Evolutionary conservation across 331 rosid genomes (phyloP).

Genomic region (Spiraea crenata): DNA sequence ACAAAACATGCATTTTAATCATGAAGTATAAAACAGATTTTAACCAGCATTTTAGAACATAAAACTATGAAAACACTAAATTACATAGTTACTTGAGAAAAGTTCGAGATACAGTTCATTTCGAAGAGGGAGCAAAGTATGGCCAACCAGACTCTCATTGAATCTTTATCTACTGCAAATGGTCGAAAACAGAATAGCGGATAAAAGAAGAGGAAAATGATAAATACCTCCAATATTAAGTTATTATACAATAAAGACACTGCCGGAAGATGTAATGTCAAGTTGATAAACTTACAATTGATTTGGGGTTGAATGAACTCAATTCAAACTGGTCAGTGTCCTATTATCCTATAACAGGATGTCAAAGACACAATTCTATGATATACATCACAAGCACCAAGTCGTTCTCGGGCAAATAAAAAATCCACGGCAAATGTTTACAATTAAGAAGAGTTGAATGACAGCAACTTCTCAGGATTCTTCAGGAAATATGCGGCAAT

Average conservation of each 20-base stretch:
- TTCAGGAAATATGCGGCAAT: slow-evolving; percentile 56
- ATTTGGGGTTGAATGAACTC: neutral
- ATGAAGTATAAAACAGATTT: no score
- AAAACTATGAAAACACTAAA: no score
- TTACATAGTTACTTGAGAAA: no score
- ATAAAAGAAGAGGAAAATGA: no score
- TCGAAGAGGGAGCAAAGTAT: no score
- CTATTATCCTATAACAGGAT: neutral
- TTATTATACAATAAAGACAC: no score
- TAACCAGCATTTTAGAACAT: no score
- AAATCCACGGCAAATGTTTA: neutral
- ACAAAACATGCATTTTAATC: no score
- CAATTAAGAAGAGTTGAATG: slow-evolving; percentile 8
- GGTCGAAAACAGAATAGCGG: neutral
- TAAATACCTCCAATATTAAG: no score
- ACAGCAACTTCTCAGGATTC: slow-evolving; percentile 29
- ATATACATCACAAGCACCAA: neutral
- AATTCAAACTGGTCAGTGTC: neutral
- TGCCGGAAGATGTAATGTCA: neutral
- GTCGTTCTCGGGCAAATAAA: slow-evolving; percentile 7
- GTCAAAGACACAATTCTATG: neutral
- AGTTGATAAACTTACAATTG: neutral
- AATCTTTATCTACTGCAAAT: no score
- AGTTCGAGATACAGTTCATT: no score
- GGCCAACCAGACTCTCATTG: no score